Evolutionary conservation across 148 eudicot genomes (phyloP), one percentile per base, ranked within the genome.

Genomic region (Dianthus caryophyllus): DNA sequence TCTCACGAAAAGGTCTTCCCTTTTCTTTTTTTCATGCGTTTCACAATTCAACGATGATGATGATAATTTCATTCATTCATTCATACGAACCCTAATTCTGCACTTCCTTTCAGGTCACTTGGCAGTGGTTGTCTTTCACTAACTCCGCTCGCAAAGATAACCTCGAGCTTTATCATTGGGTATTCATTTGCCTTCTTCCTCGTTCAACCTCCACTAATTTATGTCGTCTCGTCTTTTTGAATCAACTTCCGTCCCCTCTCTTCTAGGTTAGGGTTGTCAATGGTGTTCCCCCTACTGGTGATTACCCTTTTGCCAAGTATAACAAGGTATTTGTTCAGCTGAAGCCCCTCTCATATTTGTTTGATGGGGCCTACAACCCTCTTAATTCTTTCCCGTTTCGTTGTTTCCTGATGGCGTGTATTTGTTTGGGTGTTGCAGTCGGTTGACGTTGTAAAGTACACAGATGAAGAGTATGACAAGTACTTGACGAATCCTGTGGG

Each of bases 111-210:
- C 82, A 93, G 96, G 83, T 90, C 53, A 83, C 98, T 14, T 93
- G 98, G 98, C 90, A 90, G 68, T 93, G 98, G 98, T 88, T 93
- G 64, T 77, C 95, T 22, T 94, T 94, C 75, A 74, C 92, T 29
- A 94, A 79, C 73, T 90, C 98, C 43, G 96, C 97, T 33, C 79
- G 97, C 36, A 88, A 84, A 76, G 97, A 91, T 79, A 71, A 76
- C 50, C 71, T 91, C 73, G 80, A 91, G 81, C 87, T 87, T 25
- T 87, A 75, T 69, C 94, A 84, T 72, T 93, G 95, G 91, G 91
- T 87, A 85, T 67, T 57, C 21, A 5, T 59, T 58, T 49, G 46
- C 62, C 69, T 29, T 1, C 55, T 61, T 36, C 29, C n/a, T 0
- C 5, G 18, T 39, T 67, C 24, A 1, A n/a, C n/a, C n/a, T n/a